Base-by-base conservation (phyloP, 2,329 filamentous ascomycete genomes). In the Metarhizium anisopliae region DNA sequence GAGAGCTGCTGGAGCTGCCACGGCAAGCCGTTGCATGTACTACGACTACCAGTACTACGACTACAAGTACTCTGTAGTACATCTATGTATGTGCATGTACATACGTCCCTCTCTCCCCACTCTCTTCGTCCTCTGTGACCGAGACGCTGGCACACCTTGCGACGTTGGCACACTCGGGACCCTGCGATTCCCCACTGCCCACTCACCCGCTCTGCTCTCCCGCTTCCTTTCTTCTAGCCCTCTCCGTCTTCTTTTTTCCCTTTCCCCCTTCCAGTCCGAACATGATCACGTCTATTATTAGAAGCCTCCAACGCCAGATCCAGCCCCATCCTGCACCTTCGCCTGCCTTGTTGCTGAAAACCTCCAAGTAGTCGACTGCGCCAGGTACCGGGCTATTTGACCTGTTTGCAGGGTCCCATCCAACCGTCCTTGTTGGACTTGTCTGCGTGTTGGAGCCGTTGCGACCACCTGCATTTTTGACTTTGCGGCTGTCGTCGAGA, bases 261-360 rank as follows among this genome's bases (percentile, higher is more conserved):
- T 56, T 61, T 56, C 59, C 59, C 59, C 59, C 58, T 62, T 60
- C 61, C 56, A 57, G 55, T 61, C 66, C 71, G 69, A 73, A 72
- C 73, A 74, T 70, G 69, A 74, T 58, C 55, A 52, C 55, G 55
- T 74, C 75, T 78, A 77, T 77, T 74, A 75, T 77, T 78, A 77
- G 75, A 72, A 77, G 66, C 74, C 72, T 69, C 71, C 70, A 73
- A 64, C 72, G 69, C 72, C 72, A 74, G 73, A 73, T 76, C 73
- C 74, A 76, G 73, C 75, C 75, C 74, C 75, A 75, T 66, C 60
- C 60, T 62, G 59, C 66, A 56, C 54, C 52, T 35, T 54, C 35
- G 53, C 47, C 47, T 57, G 43, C 51, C 2, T 51, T 40, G 50
- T 47, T 38, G 43, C 53, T 29, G 25, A 32, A 43, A 47, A 45